These are phyloP conservation scores for Rhizophagus clarus DNA, from an alignment of 192 early-diverging fungal species.

Conservation along the genomic window DNA sequence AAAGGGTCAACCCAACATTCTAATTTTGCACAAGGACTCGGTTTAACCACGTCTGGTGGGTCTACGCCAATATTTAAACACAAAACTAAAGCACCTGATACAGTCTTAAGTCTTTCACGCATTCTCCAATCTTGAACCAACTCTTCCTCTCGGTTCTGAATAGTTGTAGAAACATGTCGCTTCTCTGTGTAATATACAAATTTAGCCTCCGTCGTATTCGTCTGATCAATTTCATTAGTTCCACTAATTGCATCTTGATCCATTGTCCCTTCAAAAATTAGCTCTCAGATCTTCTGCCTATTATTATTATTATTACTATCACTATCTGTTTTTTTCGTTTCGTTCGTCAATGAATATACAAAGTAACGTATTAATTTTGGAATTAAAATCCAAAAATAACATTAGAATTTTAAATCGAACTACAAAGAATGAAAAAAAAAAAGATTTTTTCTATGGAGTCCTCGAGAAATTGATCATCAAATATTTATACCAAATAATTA, in stretches of 20 bases:
- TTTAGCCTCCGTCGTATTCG: background rate
- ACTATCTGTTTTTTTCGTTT: too few relatives aligned
- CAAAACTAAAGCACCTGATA: constrained; percentile 82
- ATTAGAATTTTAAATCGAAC: too few relatives aligned
- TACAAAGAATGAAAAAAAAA: too few relatives aligned
- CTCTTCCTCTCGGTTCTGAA: constrained; percentile 39
- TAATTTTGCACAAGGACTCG: constrained; percentile 83
- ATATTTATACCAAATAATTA: too few relatives aligned
- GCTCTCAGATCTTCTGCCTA: too few relatives aligned
- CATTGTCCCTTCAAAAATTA: background rate
- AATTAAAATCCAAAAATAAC: too few relatives aligned
- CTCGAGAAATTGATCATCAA: too few relatives aligned
- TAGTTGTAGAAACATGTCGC: constrained; percentile 49
- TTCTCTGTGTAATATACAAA: constrained; percentile 61
- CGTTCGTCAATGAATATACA: too few relatives aligned
- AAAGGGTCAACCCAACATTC: constrained; percentile 97
- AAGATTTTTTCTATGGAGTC: too few relatives aligned
- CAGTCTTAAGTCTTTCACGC: constrained; percentile 73
- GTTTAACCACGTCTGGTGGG: constrained; percentile 91
- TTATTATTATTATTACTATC: too few relatives aligned
- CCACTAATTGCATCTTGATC: background rate
- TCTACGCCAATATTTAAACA: constrained; percentile 96
- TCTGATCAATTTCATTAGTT: background rate
- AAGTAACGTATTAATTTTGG: too few relatives aligned
- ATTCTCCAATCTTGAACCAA: constrained; percentile 58